Conservation (phyloP, 768 basidiomycete genomes). For the Lentinula raphanica region DNA sequence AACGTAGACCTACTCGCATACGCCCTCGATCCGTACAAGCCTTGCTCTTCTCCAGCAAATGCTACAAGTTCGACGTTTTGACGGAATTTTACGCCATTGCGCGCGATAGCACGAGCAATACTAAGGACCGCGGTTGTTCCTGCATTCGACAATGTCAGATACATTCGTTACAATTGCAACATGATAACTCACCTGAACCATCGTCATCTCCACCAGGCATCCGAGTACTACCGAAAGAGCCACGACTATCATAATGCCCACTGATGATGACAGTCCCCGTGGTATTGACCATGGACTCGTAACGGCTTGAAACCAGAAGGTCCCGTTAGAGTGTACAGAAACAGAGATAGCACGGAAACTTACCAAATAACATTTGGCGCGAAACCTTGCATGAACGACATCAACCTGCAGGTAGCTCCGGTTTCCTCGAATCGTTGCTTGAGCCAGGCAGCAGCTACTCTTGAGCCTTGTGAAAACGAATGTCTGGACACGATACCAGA, state of each 20-base stretch:
- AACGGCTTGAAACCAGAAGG: conserved; percentile 41
- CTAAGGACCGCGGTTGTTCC: conserved; percentile 63
- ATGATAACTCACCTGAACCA: conserved; percentile 33
- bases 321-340: not conserved
- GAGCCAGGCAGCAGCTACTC: conserved; percentile 68
- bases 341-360: conserved; percentile 10
- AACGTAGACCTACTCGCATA: conserved; percentile 64
- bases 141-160: conserved; percentile 34
- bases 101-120: conserved; percentile 71
- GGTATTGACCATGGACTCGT: conserved; percentile 47
- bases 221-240: conserved; percentile 73
- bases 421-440: conserved; percentile 65
- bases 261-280: conserved; percentile 68
- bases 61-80: conserved; percentile 75
- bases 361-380: conserved; percentile 88
- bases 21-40: conserved; percentile 68
- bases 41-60: conserved; percentile 93
- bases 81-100: conserved; percentile 62
- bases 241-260: conserved; percentile 89
- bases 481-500: conserved; percentile 78
- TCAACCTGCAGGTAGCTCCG: conserved; percentile 69
- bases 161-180: not conserved
- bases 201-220: conserved; percentile 55
- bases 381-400: conserved; percentile 64
- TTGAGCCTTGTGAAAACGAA: conserved; percentile 67